Percentiles rank a stretch among this genome's conserved stretches.
Conservation (phyloP, 306 rosid species). For the Pterocarpus macrocarpus region DNA sequence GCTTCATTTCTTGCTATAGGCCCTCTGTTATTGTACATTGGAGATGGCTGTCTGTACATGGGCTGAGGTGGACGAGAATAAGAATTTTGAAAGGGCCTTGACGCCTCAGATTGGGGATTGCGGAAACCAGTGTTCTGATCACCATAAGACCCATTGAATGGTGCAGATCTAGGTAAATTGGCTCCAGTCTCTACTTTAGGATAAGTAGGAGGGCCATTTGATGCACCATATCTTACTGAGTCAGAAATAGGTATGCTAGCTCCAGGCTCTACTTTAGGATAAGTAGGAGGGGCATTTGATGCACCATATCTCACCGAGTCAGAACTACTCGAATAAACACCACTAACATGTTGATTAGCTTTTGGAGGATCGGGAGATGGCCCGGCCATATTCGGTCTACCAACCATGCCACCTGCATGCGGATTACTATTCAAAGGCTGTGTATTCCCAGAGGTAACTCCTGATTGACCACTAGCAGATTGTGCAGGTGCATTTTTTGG, state of each 20-base stretch:
- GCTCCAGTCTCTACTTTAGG: constrained; percentile 52
- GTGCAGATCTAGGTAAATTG: constrained; percentile 50
- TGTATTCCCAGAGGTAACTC: constrained; percentile 49
- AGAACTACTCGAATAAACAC: constrained; percentile 51
- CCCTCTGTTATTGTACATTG: constrained; percentile 74
- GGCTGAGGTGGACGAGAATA: constrained; percentile 63
- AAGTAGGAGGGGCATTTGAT: constrained; percentile 50
- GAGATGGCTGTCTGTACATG: constrained; percentile 70
- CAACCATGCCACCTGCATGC: constrained; percentile 48
- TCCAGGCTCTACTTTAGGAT: constrained; percentile 54
- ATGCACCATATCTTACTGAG: constrained; percentile 54
- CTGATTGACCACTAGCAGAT: constrained; percentile 52
- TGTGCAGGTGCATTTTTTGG: constrained; percentile 43
- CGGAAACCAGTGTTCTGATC: constrained; percentile 62
- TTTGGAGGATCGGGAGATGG: constrained; percentile 56
- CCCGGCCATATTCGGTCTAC: constrained; percentile 49
- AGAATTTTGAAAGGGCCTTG: constrained; percentile 58
- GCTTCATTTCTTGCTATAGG: constrained; percentile 80
- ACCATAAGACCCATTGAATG: constrained; percentile 59
- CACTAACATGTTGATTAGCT: constrained; percentile 51
- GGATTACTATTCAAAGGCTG: constrained; percentile 50
- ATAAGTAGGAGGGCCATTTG: constrained; percentile 52
- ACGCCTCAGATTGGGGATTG: constrained; percentile 57
- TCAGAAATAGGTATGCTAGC: constrained; percentile 42
- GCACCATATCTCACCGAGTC: constrained; percentile 58